phyloP scores from a whole-genome alignment of 2,329 filamentous ascomycete genomes.

The Sarocladiaceae sp. region DNA sequence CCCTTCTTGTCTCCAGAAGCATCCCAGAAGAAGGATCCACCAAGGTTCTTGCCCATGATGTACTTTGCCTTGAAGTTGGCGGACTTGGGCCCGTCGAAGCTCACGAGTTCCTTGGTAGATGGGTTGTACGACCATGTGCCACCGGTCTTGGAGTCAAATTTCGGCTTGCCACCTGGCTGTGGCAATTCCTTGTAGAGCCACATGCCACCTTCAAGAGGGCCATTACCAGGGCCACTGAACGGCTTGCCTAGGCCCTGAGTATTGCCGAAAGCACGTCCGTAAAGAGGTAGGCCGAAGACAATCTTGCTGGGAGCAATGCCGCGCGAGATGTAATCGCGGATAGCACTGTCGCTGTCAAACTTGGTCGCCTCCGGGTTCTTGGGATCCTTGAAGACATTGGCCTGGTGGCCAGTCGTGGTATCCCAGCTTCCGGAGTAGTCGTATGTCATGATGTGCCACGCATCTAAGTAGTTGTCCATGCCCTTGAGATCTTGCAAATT shows the following conservation, averaged over 20 bases:
- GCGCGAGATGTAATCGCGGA: conserved; percentile 45
- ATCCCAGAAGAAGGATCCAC: conserved; percentile 84
- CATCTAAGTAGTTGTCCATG: conserved; percentile 56
- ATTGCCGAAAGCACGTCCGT: conserved; percentile 69
- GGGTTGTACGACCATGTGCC: conserved; percentile 71
- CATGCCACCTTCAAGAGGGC: conserved; percentile 54
- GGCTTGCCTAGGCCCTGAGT: conserved; percentile 63
- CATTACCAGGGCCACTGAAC: conserved; percentile 60
- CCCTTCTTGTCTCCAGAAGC: conserved; percentile 59
- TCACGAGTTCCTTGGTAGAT: conserved; percentile 56
- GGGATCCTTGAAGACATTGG: conserved; percentile 59
- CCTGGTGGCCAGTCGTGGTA: conserved; percentile 57
- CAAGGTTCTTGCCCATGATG: conserved; percentile 53
- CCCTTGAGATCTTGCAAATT: conserved; percentile 42
- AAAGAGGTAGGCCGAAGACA: conserved; percentile 72
- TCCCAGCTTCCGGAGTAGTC: conserved; percentile 70
- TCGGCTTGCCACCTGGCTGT: conserved; percentile 48
- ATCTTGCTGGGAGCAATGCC: conserved; percentile 63
- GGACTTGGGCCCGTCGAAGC: conserved; percentile 61
- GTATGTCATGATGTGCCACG: conserved; percentile 64
- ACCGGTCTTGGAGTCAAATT: conserved; percentile 54
- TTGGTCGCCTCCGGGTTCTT: conserved; percentile 56
- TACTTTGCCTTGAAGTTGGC: conserved; percentile 57
- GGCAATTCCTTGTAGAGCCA: conserved; percentile 77
- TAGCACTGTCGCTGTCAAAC: conserved; percentile 62